Conservation (phyloP, 345 rosid genomes). For the Litchi chinensis region DNA sequence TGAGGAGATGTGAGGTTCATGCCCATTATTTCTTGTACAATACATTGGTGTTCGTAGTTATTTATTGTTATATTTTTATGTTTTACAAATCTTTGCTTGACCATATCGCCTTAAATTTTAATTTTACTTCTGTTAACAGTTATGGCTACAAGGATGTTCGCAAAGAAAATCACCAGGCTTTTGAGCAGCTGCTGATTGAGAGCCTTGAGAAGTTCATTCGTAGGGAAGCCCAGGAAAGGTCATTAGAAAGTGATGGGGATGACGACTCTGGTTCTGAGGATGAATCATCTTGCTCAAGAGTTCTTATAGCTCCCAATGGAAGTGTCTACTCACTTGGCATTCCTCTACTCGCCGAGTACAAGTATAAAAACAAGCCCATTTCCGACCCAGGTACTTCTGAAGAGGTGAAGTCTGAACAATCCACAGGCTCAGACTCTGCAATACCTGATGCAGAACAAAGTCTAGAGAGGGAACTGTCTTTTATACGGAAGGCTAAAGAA, state of each 20-base stretch:
- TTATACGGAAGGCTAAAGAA: constrained; percentile 88
- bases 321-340: constrained; percentile 83
- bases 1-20: background rate
- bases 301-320: constrained; percentile 90
- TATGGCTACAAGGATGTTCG: constrained; percentile 96
- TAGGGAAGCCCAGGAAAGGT: constrained; percentile 91
- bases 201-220: constrained; percentile 97
- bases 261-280: constrained; percentile 69
- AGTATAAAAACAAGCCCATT: constrained; percentile 36
- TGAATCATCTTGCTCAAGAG: constrained; percentile 51
- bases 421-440: constrained; percentile 39
- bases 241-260: constrained; percentile 86
- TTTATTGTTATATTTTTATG: background rate
- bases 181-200: constrained; percentile 95
- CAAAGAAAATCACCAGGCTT: constrained; percentile 92
- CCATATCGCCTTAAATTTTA: constrained; percentile 9
- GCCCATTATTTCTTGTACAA: background rate
- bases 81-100: background rate
- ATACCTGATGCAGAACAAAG: constrained; percentile 75
- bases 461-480: constrained; percentile 91
- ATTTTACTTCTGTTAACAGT: constrained; percentile 42
- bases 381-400: constrained; percentile 63
- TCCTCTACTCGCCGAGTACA: constrained; percentile 80
- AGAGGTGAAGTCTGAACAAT: constrained; percentile 42
- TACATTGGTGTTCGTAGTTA: background rate